Evolutionary conservation across 805 yeast species (phyloP).

Genomic region (Hanseniaspora taiwanica): DNA sequence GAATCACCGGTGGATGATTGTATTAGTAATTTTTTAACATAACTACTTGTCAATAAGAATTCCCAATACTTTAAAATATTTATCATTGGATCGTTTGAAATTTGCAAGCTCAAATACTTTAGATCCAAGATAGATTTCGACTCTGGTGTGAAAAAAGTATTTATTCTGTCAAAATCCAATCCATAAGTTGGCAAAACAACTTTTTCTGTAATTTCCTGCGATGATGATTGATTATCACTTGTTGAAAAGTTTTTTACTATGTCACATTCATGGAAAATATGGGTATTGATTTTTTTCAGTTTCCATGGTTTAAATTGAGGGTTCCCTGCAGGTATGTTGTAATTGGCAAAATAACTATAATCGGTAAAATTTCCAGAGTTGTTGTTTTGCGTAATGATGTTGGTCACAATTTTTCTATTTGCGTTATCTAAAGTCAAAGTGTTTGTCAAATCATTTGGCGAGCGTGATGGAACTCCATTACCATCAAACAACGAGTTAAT

Average conservation of each 20-base stretch:
- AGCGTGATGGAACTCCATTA: not conserved
- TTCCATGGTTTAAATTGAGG: conserved; percentile 6
- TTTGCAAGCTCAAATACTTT: not conserved
- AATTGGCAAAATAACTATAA: conserved; percentile 2
- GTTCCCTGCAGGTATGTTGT: conserved; percentile 3
- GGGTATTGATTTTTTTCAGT: not conserved
- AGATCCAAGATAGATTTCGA: conserved; percentile 2
- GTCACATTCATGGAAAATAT: not conserved
- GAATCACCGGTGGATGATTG: not conserved
- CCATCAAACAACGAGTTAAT: conserved; percentile 5
- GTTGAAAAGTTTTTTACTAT: not conserved
- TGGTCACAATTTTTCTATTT: conserved; percentile 4
- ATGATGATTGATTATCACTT: too few relatives aligned
- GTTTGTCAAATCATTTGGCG: conserved; percentile 3
- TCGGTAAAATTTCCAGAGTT: too few relatives aligned
- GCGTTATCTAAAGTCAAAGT: conserved; percentile 2
- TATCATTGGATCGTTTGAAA: conserved; percentile 1
- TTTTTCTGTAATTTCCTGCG: too few relatives aligned
- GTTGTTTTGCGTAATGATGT: not conserved
- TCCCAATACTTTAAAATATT: conserved; percentile 6
- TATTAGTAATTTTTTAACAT: not conserved
- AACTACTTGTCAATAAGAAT: conserved; percentile 1
- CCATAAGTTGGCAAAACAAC: conserved; percentile 1
- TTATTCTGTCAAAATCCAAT: conserved; percentile 1
- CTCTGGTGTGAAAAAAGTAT: conserved; percentile 2